Conservation (phyloP, 108 stramenopile species). For the Parietichytrium sp. region DNA sequence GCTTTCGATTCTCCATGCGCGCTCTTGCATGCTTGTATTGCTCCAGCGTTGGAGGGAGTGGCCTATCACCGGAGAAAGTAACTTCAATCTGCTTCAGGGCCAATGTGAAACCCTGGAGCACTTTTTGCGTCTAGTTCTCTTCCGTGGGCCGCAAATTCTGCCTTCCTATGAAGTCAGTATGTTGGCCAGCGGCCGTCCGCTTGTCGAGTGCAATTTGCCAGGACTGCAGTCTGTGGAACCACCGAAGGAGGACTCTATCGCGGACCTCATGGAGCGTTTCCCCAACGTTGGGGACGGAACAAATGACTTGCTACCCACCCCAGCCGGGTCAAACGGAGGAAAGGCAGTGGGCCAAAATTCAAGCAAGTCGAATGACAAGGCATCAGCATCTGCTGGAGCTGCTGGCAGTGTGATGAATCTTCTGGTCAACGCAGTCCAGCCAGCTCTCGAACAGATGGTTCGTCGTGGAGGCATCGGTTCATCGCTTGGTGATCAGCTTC, state of each 20-base stretch:
- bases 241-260: not conserved
- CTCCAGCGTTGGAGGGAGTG: constrained; percentile 47
- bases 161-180: not conserved
- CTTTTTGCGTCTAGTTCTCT: constrained; percentile 40
- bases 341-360: not conserved
- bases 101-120: constrained; percentile 33
- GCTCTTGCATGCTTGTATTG: constrained; percentile 45
- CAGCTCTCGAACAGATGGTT: not conserved
- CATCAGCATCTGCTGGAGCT: no score
- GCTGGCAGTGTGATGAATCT: not conserved
- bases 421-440: not conserved
- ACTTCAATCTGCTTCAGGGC: constrained; percentile 28
- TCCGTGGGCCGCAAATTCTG: constrained; percentile 42
- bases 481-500: not conserved
- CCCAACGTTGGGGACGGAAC: not conserved
- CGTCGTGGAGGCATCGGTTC: not conserved
- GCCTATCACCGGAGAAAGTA: not conserved
- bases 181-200: no score
- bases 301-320: not conserved
- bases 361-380: not conserved
- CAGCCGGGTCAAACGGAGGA: not conserved
- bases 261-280: not conserved
- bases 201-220: not conserved
- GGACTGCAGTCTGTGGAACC: not conserved
- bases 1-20: constrained; percentile 48